Base-by-base conservation (phyloP, 148 eudicot genomes). In the Pharnaceum exiguum region DNA sequence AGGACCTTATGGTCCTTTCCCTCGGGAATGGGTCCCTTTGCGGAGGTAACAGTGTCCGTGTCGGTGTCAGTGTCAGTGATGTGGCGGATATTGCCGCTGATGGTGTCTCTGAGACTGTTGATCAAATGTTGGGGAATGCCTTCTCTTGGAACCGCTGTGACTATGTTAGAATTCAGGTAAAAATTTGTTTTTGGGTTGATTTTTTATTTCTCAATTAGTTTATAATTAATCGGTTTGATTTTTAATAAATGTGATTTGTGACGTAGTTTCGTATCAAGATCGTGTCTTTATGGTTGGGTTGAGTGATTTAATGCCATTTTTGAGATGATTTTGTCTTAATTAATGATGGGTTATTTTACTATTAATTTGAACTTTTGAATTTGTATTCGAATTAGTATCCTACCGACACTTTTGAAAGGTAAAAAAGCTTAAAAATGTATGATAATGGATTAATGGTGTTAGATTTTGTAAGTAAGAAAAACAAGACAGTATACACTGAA, bases 151-250 rank as follows among this genome's bases (percentile, higher is more conserved):
- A 83, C 24, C 95, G 78, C n/a, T 67, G 54, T 18, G 95, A 89
- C 46, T 88, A 93, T 75, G 73, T 93, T 66, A 74, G 99, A 60
- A 75, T 93, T 80, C 96, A 93, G 90, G 98, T 93, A 67, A 22
- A 31, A 9, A 6, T 17, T 1, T 36, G 35, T 3, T 47, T 15
- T n/a, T n/a, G n/a, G n/a, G n/a, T n/a, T n/a, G n/a, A n/a, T n/a
- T n/a, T n/a, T n/a, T 37, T 38, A 17, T 3, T 17, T 10, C 16
- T 18, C 27, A 35, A 22, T 55, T 55, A 5, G 7, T 5, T 51
- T 17, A 8, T 1, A 32, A 50, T 45, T 64, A 8, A 7, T 19
- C 23, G 23, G n/a, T n/a, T n/a, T n/a, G n/a, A n/a, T n/a, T n/a
- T n/a, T n/a, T n/a, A n/a, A n/a, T n/a, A n/a, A n/a, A n/a, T n/a